Conservation (phyloP, 2,329 filamentous ascomycete genomes). For the Aspergillus nomiae region DNA sequence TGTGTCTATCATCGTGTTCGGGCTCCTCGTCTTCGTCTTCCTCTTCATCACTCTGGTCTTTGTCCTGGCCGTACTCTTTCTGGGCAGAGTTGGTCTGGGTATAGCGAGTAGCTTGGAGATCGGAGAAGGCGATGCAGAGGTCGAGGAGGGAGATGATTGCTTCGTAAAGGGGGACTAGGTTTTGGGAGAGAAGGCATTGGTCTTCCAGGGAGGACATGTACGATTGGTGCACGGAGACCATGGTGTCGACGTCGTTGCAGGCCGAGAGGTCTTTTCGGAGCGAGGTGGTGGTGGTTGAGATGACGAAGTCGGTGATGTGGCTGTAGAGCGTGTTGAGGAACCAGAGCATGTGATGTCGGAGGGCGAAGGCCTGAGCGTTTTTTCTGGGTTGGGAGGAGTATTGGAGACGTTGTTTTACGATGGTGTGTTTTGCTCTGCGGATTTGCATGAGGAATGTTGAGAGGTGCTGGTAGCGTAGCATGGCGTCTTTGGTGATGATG, state of each 20-base stretch:
- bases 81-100: conserved; percentile 27
- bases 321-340: conserved; percentile 74
- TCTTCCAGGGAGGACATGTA: conserved; percentile 66
- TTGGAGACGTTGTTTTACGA: conserved; percentile 56
- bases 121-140: conserved; percentile 69
- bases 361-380: conserved; percentile 40
- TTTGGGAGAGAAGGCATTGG: conserved; percentile 69
- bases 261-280: conserved; percentile 61
- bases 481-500: conserved; percentile 67
- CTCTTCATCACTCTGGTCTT: conserved; percentile 16
- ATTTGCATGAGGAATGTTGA: conserved; percentile 79
- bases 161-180: conserved; percentile 70
- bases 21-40: conserved; percentile 22
- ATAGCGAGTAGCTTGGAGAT: conserved; percentile 52
- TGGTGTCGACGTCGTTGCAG: conserved; percentile 75
- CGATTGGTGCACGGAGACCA: conserved; percentile 69
- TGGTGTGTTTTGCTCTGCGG: conserved; percentile 67
- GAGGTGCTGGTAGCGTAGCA: conserved; percentile 68
- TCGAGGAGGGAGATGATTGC: conserved; percentile 77
- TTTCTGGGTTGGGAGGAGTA: conserved; percentile 42
- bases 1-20: conserved; percentile 30
- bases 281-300: conserved; percentile 60
- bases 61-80: not conserved
- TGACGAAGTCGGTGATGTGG: conserved; percentile 73
- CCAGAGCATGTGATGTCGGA: conserved; percentile 74